Evolutionary conservation across 768 basidiomycete species (phyloP).

Genomic region (Auricularia sp.): DNA sequence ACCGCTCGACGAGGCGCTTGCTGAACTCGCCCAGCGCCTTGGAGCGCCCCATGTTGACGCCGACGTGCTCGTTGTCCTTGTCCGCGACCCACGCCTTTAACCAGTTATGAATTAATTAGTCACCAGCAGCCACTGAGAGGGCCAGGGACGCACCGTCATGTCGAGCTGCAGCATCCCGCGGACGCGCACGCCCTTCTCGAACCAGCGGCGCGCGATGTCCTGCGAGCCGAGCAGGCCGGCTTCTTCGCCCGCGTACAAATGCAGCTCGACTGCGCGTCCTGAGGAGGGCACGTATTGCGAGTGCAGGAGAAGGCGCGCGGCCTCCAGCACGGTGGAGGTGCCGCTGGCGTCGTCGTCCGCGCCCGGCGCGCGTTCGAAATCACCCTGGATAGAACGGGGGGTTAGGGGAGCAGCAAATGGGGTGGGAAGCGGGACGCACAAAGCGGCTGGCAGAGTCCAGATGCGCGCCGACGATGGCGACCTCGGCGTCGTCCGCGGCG

Average conservation of each 20-base stretch:
- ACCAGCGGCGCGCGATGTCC: background rate
- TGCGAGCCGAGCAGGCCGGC: background rate
- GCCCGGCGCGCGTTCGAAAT: background rate
- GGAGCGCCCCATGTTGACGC: background rate
- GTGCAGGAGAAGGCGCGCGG: background rate
- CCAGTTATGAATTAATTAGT: background rate
- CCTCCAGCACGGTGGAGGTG: background rate
- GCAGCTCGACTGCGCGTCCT: background rate
- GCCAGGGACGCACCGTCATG: background rate
- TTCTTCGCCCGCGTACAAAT: background rate
- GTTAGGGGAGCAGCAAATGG: background rate
- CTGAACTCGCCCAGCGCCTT: background rate
- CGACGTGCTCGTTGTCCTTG: background rate
- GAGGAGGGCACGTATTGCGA: background rate
- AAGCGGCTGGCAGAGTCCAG: background rate
- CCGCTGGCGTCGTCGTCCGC: background rate
- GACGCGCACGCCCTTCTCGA: background rate
- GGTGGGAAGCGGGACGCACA: background rate
- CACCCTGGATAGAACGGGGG: background rate
- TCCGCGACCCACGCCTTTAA: background rate
- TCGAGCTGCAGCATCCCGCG: background rate
- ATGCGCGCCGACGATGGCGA: background rate
- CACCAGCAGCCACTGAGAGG: background rate
- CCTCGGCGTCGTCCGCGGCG: background rate
- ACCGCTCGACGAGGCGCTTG: background rate